Evolutionary conservation across 208 protist species (phyloP).

Genomic region (Acanthamoeba sp.): DNA sequence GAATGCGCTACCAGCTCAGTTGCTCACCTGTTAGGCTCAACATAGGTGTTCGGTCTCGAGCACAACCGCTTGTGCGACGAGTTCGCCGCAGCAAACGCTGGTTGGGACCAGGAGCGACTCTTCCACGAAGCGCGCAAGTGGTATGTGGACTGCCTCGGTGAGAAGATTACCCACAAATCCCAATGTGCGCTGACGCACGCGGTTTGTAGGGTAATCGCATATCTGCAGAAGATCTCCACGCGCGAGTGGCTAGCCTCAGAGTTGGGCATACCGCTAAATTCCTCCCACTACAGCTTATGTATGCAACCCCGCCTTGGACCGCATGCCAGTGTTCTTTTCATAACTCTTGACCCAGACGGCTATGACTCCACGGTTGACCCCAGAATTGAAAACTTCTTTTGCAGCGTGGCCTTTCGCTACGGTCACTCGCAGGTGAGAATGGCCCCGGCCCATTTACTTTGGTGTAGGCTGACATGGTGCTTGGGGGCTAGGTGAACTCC

Average conservation of each 20-base stretch:
- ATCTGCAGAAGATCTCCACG: conserved; percentile 56
- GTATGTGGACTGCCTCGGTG: too few relatives aligned
- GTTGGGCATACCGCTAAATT: background rate
- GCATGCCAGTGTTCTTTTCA: background rate
- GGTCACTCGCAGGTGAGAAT: conserved; percentile 79
- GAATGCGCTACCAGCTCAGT: too few relatives aligned
- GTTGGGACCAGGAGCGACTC: conserved; percentile 41
- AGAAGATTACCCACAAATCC: too few relatives aligned
- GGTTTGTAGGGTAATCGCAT: conserved; percentile 53
- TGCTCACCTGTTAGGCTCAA: background rate
- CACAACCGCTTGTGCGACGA: conserved; percentile 72
- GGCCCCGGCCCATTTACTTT: too few relatives aligned
- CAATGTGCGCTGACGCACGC: too few relatives aligned
- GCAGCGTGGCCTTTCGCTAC: conserved; percentile 81
- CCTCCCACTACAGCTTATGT: background rate
- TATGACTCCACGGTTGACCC: conserved; percentile 79
- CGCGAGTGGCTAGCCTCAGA: conserved; percentile 40
- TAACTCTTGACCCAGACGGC: background rate
- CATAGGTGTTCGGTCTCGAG: conserved; percentile 29
- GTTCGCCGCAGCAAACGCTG: background rate
- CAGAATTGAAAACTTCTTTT: conserved; percentile 78
- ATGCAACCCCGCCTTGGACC: too few relatives aligned
- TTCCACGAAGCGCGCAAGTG: conserved; percentile 65
- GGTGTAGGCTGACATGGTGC: too few relatives aligned
- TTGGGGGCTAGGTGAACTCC: conserved; percentile 77